Conservation (phyloP, 2,329 filamentous ascomycete genomes). For the Neopestalotiopsis sp. region DNA sequence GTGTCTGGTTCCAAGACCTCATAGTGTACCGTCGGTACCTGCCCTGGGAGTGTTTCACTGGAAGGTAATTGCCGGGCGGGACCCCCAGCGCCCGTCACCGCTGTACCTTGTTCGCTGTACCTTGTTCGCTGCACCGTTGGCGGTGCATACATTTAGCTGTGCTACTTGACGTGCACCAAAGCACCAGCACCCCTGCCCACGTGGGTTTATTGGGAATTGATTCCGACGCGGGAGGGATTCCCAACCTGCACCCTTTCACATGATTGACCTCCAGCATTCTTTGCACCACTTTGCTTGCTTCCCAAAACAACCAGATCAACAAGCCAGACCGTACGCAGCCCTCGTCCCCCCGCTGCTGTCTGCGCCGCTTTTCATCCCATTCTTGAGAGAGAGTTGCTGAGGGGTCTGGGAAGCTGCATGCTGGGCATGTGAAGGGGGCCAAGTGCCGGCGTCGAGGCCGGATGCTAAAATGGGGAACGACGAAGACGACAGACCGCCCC, state of each 20-base stretch:
- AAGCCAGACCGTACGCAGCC: background rate
- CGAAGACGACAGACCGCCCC: constrained; percentile 14
- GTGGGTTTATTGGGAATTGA: background rate
- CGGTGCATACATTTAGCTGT: background rate
- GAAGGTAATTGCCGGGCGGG: background rate
- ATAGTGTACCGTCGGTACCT: too few species aligned
- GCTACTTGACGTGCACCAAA: background rate
- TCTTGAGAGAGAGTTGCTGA: background rate
- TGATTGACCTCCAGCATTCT: background rate
- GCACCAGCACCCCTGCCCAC: background rate
- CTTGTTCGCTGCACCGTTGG: background rate
- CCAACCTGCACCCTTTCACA: background rate
- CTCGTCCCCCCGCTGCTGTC: background rate
- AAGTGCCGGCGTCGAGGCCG: constrained; percentile 6
- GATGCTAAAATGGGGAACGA: constrained; percentile 20
- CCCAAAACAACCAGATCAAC: background rate
- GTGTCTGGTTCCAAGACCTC: too few species aligned
- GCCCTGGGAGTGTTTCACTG: background rate
- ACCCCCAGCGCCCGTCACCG: background rate
- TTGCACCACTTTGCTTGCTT: background rate
- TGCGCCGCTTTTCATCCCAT: background rate
- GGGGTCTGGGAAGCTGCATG: background rate
- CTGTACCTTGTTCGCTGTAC: background rate
- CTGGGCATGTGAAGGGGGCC: constrained; percentile 6
- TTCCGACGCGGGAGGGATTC: background rate